phyloP scores from a whole-genome alignment of 805 yeast genomes.

The Monosporozyma servazzii region DNA sequence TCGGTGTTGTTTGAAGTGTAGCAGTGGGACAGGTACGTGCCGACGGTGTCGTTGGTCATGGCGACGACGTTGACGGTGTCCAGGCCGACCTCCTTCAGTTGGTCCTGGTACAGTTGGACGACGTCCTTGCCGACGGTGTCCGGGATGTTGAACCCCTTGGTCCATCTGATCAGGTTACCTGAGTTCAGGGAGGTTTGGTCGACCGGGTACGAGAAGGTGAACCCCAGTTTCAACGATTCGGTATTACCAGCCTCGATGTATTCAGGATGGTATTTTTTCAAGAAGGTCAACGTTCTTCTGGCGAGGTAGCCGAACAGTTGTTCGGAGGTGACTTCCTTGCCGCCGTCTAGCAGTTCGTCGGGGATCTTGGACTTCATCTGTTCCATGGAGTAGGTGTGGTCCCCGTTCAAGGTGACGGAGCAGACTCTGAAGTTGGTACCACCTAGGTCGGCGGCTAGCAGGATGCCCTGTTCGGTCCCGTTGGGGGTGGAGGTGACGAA shows the following conservation, averaged over 20 bases:
- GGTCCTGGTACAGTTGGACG: constrained; percentile 59
- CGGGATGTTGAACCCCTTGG: constrained; percentile 81
- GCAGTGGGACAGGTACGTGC: constrained; percentile 81
- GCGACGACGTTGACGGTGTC: constrained; percentile 68
- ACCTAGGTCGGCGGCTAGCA: constrained; percentile 87
- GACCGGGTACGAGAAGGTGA: constrained; percentile 92
- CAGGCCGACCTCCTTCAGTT: constrained; percentile 48
- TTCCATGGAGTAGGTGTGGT: constrained; percentile 62
- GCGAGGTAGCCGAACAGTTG: constrained; percentile 73
- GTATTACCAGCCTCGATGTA: constrained; percentile 11
- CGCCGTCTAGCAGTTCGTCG: constrained; percentile 58
- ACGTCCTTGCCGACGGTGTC: constrained; percentile 85
- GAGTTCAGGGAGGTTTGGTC: constrained; percentile 70
- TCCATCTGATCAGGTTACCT: constrained; percentile 88
- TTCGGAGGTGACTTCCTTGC: constrained; percentile 41
- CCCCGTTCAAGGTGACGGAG: constrained; percentile 68
- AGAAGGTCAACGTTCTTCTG: constrained; percentile 51
- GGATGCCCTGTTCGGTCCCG: constrained; percentile 77
- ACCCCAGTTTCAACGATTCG: constrained; percentile 59
- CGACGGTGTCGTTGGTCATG: constrained; percentile 92
- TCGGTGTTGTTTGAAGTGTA: constrained; percentile 50
- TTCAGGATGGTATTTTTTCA: constrained; percentile 55
- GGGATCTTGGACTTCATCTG: constrained; percentile 80
- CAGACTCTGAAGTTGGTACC: constrained; percentile 96
- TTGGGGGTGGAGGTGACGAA: constrained; percentile 79